Conservation (phyloP, 108 stramenopile genomes). For the Cyclotella distinguenda region DNA sequence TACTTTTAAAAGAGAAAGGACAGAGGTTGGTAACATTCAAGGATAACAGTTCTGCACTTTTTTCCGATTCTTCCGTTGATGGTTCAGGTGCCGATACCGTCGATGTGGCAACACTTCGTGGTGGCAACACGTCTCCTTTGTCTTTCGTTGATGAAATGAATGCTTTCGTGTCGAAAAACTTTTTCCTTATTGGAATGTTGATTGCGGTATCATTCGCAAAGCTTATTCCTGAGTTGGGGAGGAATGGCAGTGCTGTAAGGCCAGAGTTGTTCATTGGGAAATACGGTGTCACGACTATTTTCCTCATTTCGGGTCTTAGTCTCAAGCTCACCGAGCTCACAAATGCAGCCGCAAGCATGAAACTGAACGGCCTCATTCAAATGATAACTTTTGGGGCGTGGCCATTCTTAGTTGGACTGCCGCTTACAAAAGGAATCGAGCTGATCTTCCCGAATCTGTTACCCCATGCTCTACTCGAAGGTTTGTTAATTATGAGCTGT, state of each 20-base stretch:
- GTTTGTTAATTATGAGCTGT: conserved; percentile 73
- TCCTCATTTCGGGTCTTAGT: conserved; percentile 82
- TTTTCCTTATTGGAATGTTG: conserved; percentile 79
- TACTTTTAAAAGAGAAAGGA: not conserved
- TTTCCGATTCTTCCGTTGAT: not conserved
- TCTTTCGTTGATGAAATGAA: conserved; percentile 22
- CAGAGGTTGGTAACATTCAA: not conserved
- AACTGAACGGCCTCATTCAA: conserved; percentile 77
- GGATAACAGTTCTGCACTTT: not conserved
- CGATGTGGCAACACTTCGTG: not conserved
- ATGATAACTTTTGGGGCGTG: conserved; percentile 64
- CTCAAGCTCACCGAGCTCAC: conserved; percentile 72
- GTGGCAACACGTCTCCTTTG: too few relatives aligned
- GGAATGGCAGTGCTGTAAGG: conserved; percentile 66
- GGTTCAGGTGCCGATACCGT: not conserved
- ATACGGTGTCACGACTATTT: conserved; percentile 81
- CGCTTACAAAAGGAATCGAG: conserved; percentile 51
- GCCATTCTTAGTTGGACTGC: conserved; percentile 79
- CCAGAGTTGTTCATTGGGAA: conserved; percentile 87
- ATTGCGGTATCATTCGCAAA: conserved; percentile 67
- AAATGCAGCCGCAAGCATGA: conserved; percentile 65
- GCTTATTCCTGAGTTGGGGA: conserved; percentile 65
- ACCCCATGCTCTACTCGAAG: conserved; percentile 65
- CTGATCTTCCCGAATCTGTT: conserved; percentile 49
- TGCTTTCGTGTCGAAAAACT: conserved; percentile 66